Evolutionary conservation across 495 filamentous ascomycete species (phyloP).

Genomic region (Penicillium herquei): DNA sequence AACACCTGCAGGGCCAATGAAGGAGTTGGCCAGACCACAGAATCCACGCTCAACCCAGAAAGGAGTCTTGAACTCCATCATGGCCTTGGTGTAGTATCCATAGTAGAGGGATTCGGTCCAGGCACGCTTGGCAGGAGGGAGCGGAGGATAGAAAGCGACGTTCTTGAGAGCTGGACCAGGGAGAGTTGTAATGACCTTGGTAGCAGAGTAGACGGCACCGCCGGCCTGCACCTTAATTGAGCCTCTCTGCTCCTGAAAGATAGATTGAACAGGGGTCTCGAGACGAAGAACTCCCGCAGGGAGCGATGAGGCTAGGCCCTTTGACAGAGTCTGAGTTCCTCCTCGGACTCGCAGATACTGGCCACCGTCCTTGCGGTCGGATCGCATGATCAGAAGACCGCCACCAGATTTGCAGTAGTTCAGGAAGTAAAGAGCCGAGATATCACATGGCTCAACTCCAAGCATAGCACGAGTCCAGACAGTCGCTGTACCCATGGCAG

Average conservation of each 20-base stretch:
- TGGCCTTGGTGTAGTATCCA: slow-evolving; percentile 38
- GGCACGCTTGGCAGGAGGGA: slow-evolving; percentile 20
- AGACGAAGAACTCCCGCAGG: not conserved
- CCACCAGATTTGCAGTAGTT: slow-evolving; percentile 43
- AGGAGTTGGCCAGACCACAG: slow-evolving; percentile 34
- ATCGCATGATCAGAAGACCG: slow-evolving; percentile 40
- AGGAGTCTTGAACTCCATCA: slow-evolving; percentile 35
- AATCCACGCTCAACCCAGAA: slow-evolving; percentile 40
- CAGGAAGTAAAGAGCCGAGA: slow-evolving; percentile 47
- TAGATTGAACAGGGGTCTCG: slow-evolving; percentile 8
- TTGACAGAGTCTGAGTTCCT: slow-evolving; percentile 27
- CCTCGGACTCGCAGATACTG: slow-evolving; percentile 36
- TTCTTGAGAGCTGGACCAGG: slow-evolving; percentile 32
- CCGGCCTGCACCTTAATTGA: not conserved
- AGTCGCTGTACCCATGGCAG: not conserved
- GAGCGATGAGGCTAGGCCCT: slow-evolving; percentile 21
- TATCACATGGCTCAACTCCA: slow-evolving; percentile 37
- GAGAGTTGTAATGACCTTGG: slow-evolving; percentile 37
- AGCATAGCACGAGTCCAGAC: slow-evolving; percentile 31
- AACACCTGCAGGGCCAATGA: slow-evolving; percentile 35
- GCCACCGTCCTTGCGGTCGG: slow-evolving; percentile 43
- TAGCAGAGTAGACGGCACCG: slow-evolving; percentile 9
- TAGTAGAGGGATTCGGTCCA: slow-evolving; percentile 14
- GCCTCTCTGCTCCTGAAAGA: slow-evolving; percentile 8
- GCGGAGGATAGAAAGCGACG: slow-evolving; percentile 32